These are phyloP conservation scores for Sanghuangporus sanghuang DNA, from an alignment of 1,284 basidiomycete species.

Conservation along the genomic window DNA sequence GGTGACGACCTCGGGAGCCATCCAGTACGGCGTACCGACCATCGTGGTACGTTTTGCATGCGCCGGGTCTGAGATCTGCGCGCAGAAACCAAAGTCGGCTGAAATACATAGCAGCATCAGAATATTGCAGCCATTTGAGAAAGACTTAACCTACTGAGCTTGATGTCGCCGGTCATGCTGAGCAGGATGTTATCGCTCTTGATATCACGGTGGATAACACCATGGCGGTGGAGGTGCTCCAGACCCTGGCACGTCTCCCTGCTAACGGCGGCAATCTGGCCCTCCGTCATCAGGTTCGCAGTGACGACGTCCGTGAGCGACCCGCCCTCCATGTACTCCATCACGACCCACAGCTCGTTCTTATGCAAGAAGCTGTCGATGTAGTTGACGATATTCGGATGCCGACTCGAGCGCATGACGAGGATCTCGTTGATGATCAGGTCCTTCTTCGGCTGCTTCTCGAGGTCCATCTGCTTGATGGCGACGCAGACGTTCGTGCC, in stretches of 20 bases:
- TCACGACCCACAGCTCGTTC: conserved; percentile 99
- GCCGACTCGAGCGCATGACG: conserved; percentile 94
- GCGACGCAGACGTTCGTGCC: conserved; percentile 92
- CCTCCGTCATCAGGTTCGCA: conserved; percentile 92
- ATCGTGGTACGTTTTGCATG: conserved; percentile 97
- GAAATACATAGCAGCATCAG: conserved; percentile 9
- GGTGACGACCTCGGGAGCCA: conserved; percentile 98
- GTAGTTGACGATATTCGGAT: conserved; percentile 99
- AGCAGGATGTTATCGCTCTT: conserved; percentile 96
- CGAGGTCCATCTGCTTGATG: conserved; percentile 99
- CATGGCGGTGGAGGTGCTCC: conserved; percentile 89
- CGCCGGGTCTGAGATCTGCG: conserved; percentile 88
- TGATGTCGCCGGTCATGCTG: conserved; percentile 92
- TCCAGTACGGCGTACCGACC: conserved; percentile 99
- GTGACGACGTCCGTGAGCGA: conserved; percentile 95
- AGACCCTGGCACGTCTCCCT: conserved; percentile 89
- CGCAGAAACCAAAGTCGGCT: conserved; percentile 99
- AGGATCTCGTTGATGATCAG: conserved; percentile 99
- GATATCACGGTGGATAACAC: conserved; percentile 97
- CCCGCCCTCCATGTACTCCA: conserved; percentile 99
- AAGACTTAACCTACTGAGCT: conserved; percentile 74
- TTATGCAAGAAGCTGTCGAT: conserved; percentile 98
- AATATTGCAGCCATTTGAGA: neutral
- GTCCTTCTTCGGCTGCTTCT: conserved; percentile 99
- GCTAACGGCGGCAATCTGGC: conserved; percentile 92